These are phyloP conservation scores for Gentiana dahurica DNA, from an alignment of 257 asterid genomes.

Conservation along the genomic window DNA sequence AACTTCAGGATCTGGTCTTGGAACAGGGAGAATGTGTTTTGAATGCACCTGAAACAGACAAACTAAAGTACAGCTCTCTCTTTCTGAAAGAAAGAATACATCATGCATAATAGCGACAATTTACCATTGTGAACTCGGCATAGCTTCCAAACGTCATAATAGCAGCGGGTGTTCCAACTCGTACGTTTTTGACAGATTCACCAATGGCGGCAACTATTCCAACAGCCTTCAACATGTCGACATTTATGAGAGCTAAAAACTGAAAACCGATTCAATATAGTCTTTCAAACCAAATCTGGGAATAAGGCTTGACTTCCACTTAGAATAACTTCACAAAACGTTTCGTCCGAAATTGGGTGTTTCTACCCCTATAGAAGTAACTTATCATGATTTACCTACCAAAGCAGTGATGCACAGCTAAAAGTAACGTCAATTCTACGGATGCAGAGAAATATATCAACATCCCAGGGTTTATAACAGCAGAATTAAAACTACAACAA, in stretches of 20 bases:
- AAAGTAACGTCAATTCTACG: neutral
- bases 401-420: neutral
- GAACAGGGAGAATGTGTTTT: slow-evolving; percentile 86
- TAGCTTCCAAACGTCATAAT: slow-evolving; percentile 84
- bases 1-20: slow-evolving; percentile 91
- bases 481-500: neutral
- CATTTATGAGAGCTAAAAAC: neutral
- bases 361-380: neutral
- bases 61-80: neutral
- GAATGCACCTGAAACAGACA: slow-evolving; percentile 45
- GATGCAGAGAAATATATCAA: too few species aligned
- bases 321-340: neutral
- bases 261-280: neutral
- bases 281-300: neutral
- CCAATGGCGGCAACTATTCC: slow-evolving; percentile 92
- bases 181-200: slow-evolving; percentile 66
- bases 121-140: slow-evolving; percentile 78
- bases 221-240: slow-evolving; percentile 57
- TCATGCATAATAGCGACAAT: slow-evolving; percentile 1
- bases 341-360: too few species aligned
- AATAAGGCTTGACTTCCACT: neutral
- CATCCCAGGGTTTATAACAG: neutral
- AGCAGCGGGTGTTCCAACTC: slow-evolving; percentile 93
- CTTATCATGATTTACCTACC: neutral
- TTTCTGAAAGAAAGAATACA: neutral